Evolutionary conservation across 106 monocot genomes (phyloP), one percentile per base, ranked within the genome.

Genomic region (Dendrobium huoshanense): DNA sequence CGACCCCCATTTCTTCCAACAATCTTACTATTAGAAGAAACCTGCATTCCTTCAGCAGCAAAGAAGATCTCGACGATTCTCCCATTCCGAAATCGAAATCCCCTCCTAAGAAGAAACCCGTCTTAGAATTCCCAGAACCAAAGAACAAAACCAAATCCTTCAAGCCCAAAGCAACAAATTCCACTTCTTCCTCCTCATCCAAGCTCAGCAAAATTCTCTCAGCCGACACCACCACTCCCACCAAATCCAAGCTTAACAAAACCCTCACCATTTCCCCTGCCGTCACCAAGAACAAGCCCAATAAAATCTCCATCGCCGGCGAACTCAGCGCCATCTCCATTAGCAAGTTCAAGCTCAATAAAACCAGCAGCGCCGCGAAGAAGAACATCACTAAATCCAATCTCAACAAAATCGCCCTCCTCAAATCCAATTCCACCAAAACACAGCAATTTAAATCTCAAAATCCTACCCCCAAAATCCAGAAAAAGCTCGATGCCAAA

Each of bases 111-210:
- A 88, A 85, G 54, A 83, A 85, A 78, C 42, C 80, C 51, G 64
- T 59, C 56, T 80, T 43, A 17, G 81, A 82, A 54, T 43, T 29
- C 73, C 75, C 84, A 25, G 79, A 77, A 56, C 33, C 56, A 51
- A 84, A 87, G 33, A 82, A 88, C 82, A 83, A 85, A 78, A 80
- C 85, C 84, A 89, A 87, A 80, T 78, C 78, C 40, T 20, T 86
- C 79, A 86, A 88, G 33, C 82, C 81, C 48, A 90, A 88, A 75
- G 88, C 87, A 24, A 44, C 81, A 77, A 90, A 81, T 77, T 85
- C 85, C 85, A 84, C 78, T 47, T n/a, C 65, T 64, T 41, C 75
- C 15, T 51, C 51, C 3, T 51, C 51, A 41, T 41, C 59, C 80
- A 87, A 85, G 78, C 85, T 85, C 44, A 67, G 78, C 48, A 86